These are phyloP conservation scores for Tolypocladium nubicola DNA, from an alignment of 2,329 filamentous ascomycete genomes.

Conservation along the genomic window DNA sequence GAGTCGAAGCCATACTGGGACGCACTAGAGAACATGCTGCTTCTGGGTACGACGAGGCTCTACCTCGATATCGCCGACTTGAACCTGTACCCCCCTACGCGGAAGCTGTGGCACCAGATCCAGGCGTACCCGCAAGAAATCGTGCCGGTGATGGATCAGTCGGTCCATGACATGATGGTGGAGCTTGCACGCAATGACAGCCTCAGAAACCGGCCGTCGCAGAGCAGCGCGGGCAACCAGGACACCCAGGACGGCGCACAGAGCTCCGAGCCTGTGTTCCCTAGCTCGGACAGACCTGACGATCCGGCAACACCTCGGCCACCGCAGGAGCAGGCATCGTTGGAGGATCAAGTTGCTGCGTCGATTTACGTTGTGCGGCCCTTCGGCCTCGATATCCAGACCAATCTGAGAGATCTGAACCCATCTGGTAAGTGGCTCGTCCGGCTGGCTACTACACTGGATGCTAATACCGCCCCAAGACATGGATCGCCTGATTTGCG, in stretches of 20 bases:
- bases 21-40: conserved; percentile 82
- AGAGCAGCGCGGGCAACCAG: conserved; percentile 40
- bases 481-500: conserved; percentile 89
- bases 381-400: conserved; percentile 75
- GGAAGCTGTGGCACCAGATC: conserved; percentile 91
- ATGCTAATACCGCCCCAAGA: conserved; percentile 33
- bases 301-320: conserved; percentile 24
- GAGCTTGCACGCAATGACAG: conserved; percentile 77
- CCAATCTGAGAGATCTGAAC: conserved; percentile 90
- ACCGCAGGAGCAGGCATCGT: conserved; percentile 41
- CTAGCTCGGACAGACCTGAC: conserved; percentile 66
- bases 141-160: conserved; percentile 91
- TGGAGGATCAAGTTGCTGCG: conserved; percentile 72
- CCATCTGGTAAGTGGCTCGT: conserved; percentile 51
- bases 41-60: conserved; percentile 71
- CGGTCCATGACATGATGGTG: conserved; percentile 85
- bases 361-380: conserved; percentile 79
- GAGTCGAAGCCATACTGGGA: conserved; percentile 75
- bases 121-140: conserved; percentile 94
- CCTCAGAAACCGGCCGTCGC: conserved; percentile 54
- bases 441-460: not conserved
- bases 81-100: conserved; percentile 83
- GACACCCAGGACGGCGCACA: conserved; percentile 33
- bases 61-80: conserved; percentile 85
- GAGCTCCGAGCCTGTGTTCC: conserved; percentile 68